Evolutionary conservation across 192 early-diverging fungal genomes (phyloP).

Genomic region (Umbelopsis ramanniana): DNA sequence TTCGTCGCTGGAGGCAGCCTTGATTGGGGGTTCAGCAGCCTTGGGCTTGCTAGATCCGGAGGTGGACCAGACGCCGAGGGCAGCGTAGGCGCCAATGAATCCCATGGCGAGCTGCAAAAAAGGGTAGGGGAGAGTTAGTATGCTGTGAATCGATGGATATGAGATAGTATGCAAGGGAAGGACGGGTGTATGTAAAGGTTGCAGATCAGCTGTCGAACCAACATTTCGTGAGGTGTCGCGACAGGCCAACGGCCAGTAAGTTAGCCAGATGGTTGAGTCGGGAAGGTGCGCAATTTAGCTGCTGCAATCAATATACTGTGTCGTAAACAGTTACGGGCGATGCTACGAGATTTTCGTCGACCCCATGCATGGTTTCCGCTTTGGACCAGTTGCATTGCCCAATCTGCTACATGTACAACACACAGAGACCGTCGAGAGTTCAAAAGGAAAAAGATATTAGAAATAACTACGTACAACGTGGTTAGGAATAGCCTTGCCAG

Average conservation of each 20-base stretch:
- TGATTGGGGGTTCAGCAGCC: constrained; percentile 46
- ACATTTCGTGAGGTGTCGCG: no score
- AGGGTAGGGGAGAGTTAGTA: background rate
- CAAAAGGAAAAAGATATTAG: background rate
- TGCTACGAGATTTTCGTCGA: no score
- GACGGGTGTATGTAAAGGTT: background rate
- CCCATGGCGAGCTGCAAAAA: constrained; percentile 38
- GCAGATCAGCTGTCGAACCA: no score
- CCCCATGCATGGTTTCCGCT: no score
- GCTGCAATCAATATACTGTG: no score
- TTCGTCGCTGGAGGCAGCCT: constrained; percentile 48
- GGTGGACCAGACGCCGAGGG: constrained; percentile 23
- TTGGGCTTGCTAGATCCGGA: constrained; percentile 34
- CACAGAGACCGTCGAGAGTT: background rate
- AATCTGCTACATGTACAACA: background rate
- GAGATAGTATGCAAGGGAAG: background rate
- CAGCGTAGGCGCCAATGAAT: constrained; percentile 43
- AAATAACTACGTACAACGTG: constrained; percentile 33
- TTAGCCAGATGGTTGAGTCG: no score
- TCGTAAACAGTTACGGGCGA: no score
- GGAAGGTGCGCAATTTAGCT: no score
- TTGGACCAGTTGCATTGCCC: no score
- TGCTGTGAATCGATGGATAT: background rate
- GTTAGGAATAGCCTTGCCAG: constrained; percentile 39
- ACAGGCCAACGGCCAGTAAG: no score